Evolutionary conservation across 129 eudicot genomes (phyloP).

Genomic region (Artemisia annua): DNA sequence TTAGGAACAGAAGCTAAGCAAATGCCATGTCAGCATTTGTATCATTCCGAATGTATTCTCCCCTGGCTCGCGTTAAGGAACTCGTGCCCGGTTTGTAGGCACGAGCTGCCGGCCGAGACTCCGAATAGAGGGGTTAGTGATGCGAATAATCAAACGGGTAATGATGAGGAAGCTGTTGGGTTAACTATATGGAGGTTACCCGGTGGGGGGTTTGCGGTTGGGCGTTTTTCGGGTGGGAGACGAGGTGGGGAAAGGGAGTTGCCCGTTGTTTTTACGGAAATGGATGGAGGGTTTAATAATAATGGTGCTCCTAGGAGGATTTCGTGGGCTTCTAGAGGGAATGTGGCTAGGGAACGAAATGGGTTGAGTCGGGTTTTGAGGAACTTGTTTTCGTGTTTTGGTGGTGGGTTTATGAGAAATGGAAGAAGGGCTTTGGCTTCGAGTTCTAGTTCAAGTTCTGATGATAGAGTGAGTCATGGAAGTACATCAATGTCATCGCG

Average conservation of each 20-base stretch:
- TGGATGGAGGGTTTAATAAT: conserved; percentile 88
- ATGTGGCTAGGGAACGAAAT: conserved; percentile 53
- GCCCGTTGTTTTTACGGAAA: conserved; percentile 89
- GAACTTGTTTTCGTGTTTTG: conserved; percentile 75
- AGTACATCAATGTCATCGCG: conserved; percentile 52
- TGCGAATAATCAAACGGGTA: conserved; percentile 20
- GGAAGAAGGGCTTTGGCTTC: conserved; percentile 47
- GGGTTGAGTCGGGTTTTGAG: conserved; percentile 59
- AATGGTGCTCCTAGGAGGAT: conserved; percentile 85
- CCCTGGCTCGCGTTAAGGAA: conserved; percentile 88
- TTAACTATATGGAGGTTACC: conserved; percentile 94
- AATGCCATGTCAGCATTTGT: conserved; percentile 90
- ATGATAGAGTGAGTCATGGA: conserved; percentile 48
- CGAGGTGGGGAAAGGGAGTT: conserved; percentile 83
- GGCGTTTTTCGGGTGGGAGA: conserved; percentile 93
- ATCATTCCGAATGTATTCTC: conserved; percentile 84
- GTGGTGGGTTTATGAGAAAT: conserved; percentile 58
- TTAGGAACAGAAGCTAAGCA: conserved; percentile 68
- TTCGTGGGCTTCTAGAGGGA: conserved; percentile 81
- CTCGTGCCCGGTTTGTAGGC: conserved; percentile 95
- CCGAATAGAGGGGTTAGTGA: conserved; percentile 32
- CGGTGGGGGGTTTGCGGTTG: conserved; percentile 97
- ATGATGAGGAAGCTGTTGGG: conserved; percentile 79
- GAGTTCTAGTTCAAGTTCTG: conserved; percentile 58
- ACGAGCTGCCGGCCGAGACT: conserved; percentile 67